phyloP scores from a whole-genome alignment of 805 yeast species.

The Kodamaea nitidulidarum region DNA sequence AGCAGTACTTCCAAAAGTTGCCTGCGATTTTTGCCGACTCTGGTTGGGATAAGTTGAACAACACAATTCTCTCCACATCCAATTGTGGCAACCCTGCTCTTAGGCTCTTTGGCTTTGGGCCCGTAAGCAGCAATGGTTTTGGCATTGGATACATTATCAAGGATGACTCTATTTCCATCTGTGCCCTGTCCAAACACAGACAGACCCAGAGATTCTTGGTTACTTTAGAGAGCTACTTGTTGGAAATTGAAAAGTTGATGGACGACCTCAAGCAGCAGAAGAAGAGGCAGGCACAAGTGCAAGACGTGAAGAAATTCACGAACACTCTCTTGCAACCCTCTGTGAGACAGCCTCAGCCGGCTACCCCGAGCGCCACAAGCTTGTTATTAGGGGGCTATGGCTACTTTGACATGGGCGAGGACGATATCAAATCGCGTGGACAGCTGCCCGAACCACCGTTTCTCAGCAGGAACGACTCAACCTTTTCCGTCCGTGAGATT shows the following conservation, averaged over 20 bases:
- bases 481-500: conserved; percentile 49
- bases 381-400: conserved; percentile 54
- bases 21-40: conserved; percentile 79
- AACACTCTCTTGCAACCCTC: neutral
- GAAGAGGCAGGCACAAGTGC: conserved; percentile 1
- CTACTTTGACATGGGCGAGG: conserved; percentile 55
- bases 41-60: conserved; percentile 85
- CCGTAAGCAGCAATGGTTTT: conserved; percentile 55
- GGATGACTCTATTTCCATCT: conserved; percentile 48
- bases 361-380: conserved; percentile 5
- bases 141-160: conserved; percentile 55
- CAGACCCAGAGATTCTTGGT: conserved; percentile 54
- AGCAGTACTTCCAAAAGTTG: conserved; percentile 30
- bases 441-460: conserved; percentile 54
- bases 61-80: conserved; percentile 65
- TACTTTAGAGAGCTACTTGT: conserved; percentile 48
- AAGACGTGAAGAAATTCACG: conserved; percentile 2
- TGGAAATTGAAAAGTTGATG: conserved; percentile 39
- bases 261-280: conserved; percentile 20
- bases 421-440: conserved; percentile 52
- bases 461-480: conserved; percentile 34
- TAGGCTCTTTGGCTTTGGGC: conserved; percentile 57
- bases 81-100: conserved; percentile 62
- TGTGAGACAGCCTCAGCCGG: neutral
- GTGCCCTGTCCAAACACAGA: conserved; percentile 58